Conservation (phyloP, 2,329 filamentous ascomycete species). For the Colletotrichum tropicicola region DNA sequence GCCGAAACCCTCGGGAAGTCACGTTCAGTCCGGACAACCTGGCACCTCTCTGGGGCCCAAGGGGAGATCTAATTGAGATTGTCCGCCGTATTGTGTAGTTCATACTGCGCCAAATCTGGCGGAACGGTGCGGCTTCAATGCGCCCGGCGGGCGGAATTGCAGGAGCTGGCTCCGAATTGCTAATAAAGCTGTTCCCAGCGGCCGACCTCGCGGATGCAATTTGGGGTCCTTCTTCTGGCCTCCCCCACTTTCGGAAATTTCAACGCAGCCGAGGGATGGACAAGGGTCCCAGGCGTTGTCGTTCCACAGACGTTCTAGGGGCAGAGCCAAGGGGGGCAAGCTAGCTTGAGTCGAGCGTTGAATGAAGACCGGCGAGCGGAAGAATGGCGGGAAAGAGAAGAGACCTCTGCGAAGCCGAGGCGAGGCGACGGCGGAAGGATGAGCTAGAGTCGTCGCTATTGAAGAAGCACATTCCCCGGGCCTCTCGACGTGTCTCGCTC, state of each 20-base stretch:
- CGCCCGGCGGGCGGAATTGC: neutral
- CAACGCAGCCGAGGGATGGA: neutral
- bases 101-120: constrained; percentile 15
- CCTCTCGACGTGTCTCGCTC: neutral
- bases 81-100: constrained; percentile 1
- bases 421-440: neutral
- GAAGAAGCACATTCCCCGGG: constrained; percentile 9
- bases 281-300: constrained; percentile 7
- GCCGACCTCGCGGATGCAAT: neutral
- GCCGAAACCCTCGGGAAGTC: constrained; percentile 20
- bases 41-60: neutral
- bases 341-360: neutral
- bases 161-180: constrained; percentile 22
- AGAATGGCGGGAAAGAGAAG: no score
- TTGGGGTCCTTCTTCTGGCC: neutral
- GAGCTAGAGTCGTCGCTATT: neutral
- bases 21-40: constrained; percentile 10
- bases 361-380: neutral
- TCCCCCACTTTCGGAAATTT: constrained; percentile 24
- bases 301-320: constrained; percentile 25
- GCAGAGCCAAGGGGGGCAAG: constrained; percentile 7
- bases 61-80: constrained; percentile 16
- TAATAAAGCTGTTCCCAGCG: constrained; percentile 6
- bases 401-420: no score
- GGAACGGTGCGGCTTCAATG: constrained; percentile 7